Base-by-base conservation (phyloP, 495 filamentous ascomycete species). In the Recurvomyces mirabilis region DNA sequence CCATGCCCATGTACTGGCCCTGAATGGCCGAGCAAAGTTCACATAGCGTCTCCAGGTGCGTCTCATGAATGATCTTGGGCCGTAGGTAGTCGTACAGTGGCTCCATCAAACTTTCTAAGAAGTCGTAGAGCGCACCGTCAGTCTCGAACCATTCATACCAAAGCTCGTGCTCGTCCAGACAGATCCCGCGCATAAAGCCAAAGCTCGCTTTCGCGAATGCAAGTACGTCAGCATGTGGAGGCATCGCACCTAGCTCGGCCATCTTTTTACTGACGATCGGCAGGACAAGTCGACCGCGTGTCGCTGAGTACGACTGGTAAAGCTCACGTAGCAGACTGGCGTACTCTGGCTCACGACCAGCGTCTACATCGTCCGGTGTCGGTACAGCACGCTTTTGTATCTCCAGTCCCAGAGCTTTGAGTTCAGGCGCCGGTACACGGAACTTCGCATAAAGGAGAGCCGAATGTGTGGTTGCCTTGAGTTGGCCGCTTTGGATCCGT, bases 1-100 rank as follows among this genome's bases (percentile, higher is more conserved):
- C 71, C 33, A 82, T 77, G 18, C 80, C 67, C 53, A 88, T 70
- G 50, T 93, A 93, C 31, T 81, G 77, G n/a, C 83, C 84, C 51
- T 88, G 85, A 10, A 94, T 65, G 59, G 88, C 71, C 7, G 79
- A 80, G 43, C 86, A 80, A 1, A 94, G 65, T 53, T 85, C 82
- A 62, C 86, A 93, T 3, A 89, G 72, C 65, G 82, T 75, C 66
- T 86, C 53, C 51, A 82, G 67, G 74, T 66, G 74, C 15, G 70
- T 78, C 56, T 85, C 81, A 49, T 80, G 79, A 32, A 84, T 81
- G 18, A 77, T 82, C 23, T 73, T 66, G 6, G 81, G 81, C 24
- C 77, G 69, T 18, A 86, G 65, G 51, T 82, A 68, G 45, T 86
- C 81, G 52, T 82, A 82, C n/a, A 85, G 62, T 7, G 81, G 79